Evolutionary conservation across 495 filamentous ascomycete species (phyloP), one percentile per base, ranked within the genome.

Genomic region (Evernia prunastri): DNA sequence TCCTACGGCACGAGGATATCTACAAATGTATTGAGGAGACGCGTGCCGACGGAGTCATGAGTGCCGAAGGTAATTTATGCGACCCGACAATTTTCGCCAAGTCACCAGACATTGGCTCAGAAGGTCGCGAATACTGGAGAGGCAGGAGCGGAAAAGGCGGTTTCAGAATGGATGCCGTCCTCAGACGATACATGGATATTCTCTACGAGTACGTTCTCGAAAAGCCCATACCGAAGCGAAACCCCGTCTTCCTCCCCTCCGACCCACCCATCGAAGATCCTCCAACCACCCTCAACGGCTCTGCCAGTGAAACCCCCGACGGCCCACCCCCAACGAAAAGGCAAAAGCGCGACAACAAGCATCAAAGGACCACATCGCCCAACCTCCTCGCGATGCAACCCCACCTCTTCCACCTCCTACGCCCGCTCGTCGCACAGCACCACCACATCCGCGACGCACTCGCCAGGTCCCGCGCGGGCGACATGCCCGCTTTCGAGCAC

Each of bases 1-100:
- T 96, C 40, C 81, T 99, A 63, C 86, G 87, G 73, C 80, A 89
- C 61, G 88, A 82, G 3, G 95, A 97, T 72, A 76, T 97, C n/a
- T 81, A 85, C 40, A 72, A 72, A 39, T 99, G 94, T 70, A 76
- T 97, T 18, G 81, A 84, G 64, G 87, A 78, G n/a, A 98, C 94
- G 0, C 91, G 91, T 18, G 93, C 86, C 2, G 94, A 98, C 74
- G 94, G 82, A 18, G 87, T 98, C 39, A 97, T 98, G 94, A 91
- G 86, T 66, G 94, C 94, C 2, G 94, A 98, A 70, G 93, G 91
- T 3, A 96, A 96, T 69, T 81, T 98, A 2, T 89, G 87, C 67
- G 92, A 98, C 72, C 94, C 94, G 0, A 84, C 86, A 1, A 88
- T 97, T 40, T 97, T 97, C 73, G 85, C 86, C 47, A 75, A 82